Conservation (phyloP, 2,329 filamentous ascomycete genomes). For the Aspergillus sp. region DNA sequence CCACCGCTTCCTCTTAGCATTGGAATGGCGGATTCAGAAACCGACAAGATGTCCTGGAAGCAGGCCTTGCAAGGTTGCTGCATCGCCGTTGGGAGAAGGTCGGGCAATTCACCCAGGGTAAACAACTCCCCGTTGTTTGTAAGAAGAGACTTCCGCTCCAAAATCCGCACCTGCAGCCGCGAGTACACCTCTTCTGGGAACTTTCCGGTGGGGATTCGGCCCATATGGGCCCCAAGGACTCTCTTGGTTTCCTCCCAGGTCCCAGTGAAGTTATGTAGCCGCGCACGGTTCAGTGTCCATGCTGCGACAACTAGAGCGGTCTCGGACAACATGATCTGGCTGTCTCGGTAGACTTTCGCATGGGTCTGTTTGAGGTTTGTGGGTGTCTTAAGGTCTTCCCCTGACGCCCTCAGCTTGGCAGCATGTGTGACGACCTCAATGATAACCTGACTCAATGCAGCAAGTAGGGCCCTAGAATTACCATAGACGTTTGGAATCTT, state of each 20-base stretch:
- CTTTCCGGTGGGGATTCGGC: conserved; percentile 31
- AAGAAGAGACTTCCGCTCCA: conserved; percentile 37
- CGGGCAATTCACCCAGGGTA: conserved; percentile 32
- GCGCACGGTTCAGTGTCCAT: conserved; percentile 42
- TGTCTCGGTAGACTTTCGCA: conserved; percentile 46
- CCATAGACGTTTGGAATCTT: conserved; percentile 35
- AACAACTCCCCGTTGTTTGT: conserved; percentile 42
- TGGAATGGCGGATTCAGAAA: conserved; percentile 23
- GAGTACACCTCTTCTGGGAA: conserved; percentile 33
- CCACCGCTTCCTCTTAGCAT: conserved; percentile 23
- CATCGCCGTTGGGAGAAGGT: conserved; percentile 31
- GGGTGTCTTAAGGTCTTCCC: conserved; percentile 32
- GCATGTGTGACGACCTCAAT: conserved; percentile 46
- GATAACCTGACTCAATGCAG: conserved; percentile 45
- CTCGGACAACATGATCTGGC: conserved; percentile 43
- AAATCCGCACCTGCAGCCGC: conserved; percentile 34
- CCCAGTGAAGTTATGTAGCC: conserved; percentile 27
- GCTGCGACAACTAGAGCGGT: conserved; percentile 43
- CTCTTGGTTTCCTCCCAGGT: conserved; percentile 31
- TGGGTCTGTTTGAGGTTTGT: conserved; percentile 43
- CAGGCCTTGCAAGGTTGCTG: conserved; percentile 27
- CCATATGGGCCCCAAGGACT: conserved; percentile 34
- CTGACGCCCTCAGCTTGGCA: conserved; percentile 34
- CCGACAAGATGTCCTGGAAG: conserved; percentile 26
- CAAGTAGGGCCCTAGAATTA: conserved; percentile 40